These are phyloP conservation scores for Oldenlandia corymbosa DNA, from an alignment of 257 asterid species.

Conservation along the genomic window DNA sequence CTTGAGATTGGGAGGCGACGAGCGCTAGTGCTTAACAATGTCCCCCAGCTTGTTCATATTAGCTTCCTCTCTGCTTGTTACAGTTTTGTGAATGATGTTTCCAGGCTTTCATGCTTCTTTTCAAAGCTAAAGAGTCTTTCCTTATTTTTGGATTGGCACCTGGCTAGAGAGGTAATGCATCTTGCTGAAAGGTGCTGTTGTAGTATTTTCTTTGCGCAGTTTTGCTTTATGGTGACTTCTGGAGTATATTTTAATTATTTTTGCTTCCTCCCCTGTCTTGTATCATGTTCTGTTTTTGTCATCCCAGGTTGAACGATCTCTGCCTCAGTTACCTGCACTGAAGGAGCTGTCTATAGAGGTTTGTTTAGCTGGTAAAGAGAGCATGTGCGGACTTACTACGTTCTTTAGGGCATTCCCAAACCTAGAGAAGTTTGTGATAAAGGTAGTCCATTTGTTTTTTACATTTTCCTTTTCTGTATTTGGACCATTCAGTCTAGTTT, in stretches of 20 bases:
- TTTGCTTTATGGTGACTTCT: no score
- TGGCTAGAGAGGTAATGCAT: no score
- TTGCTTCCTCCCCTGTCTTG: no score
- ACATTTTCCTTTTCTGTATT: no score
- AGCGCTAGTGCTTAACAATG: conserved; percentile 25
- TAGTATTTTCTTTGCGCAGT: no score
- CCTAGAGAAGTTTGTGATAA: not conserved
- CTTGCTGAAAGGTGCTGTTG: no score
- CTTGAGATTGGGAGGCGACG: conserved; percentile 4
- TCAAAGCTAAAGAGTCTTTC: no score
- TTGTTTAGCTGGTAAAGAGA: not conserved
- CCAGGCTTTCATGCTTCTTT: not conserved
- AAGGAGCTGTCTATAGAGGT: not conserved
- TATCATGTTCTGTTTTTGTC: no score
- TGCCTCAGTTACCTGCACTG: not conserved
- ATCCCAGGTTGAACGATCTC: not conserved
- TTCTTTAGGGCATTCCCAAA: not conserved
- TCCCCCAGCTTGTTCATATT: conserved; percentile 40
- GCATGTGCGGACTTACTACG: not conserved
- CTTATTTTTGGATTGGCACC: no score
- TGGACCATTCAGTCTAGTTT: not conserved
- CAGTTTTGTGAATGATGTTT: not conserved
- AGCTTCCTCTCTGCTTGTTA: not conserved
- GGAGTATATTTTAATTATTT: no score
- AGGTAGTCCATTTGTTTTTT: no score